phyloP scores from a whole-genome alignment of 208 protist genomes.

The Porcisia deanei region DNA sequence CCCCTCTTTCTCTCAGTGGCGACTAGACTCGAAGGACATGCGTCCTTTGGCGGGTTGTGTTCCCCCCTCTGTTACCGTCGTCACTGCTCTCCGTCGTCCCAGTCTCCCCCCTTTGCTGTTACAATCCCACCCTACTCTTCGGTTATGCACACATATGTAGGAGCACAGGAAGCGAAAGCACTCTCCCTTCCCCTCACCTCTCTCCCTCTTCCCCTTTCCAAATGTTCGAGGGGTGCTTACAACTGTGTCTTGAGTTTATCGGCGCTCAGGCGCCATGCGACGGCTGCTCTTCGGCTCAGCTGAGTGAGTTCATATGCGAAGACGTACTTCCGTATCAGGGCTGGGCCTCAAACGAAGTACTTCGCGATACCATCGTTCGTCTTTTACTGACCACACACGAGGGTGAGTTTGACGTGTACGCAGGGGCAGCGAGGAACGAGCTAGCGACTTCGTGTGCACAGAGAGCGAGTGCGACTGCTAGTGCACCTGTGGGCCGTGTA shows the following conservation, averaged over 20 bases:
- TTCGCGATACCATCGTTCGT: conserved; percentile 54
- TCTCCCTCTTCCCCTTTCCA: too few relatives aligned
- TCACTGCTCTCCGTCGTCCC: too few relatives aligned
- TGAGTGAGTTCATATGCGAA: conserved; percentile 68
- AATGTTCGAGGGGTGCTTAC: conserved; percentile 68
- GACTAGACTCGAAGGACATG: too few relatives aligned
- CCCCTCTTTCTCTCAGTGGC: too few relatives aligned
- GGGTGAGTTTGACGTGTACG: conserved; percentile 9
- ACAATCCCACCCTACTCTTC: too few relatives aligned
- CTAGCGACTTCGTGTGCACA: neutral
- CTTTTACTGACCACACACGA: conserved; percentile 31
- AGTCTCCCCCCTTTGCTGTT: too few relatives aligned
- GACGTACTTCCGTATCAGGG: conserved; percentile 69
- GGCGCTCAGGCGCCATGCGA: conserved; percentile 43
- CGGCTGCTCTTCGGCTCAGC: conserved; percentile 52
- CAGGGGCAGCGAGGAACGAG: neutral
- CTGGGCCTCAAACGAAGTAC: conserved; percentile 34
- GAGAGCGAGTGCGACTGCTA: neutral
- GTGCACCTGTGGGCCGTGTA: neutral
- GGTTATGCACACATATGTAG: too few relatives aligned
- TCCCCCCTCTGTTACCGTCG: too few relatives aligned
- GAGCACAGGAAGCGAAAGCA: too few relatives aligned
- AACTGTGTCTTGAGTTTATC: conserved; percentile 65
- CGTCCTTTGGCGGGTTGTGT: too few relatives aligned
- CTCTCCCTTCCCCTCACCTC: too few relatives aligned